A percentile compares a stretch with the other conserved stretches of the same genome.
Evolutionary conservation across 2,329 filamentous ascomycete genomes (phyloP).

Genomic region (Xenosphaeropsis pyriputrescens): DNA sequence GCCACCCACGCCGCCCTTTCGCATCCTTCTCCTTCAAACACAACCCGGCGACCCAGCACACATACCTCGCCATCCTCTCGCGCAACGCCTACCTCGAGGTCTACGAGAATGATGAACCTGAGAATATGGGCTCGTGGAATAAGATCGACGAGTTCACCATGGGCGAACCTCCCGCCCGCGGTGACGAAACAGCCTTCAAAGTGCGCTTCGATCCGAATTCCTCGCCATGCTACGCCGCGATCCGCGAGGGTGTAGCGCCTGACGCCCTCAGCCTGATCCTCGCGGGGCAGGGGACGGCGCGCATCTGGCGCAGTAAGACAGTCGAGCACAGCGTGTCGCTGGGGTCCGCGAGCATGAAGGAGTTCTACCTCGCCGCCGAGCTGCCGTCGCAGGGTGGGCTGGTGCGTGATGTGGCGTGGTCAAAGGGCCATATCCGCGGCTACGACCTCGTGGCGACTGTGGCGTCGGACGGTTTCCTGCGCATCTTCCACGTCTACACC

Average conservation of each 20-base stretch:
- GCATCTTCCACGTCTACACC: slow-evolving; percentile 73
- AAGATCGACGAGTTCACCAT: slow-evolving; percentile 65
- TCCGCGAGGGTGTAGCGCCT: slow-evolving; percentile 66
- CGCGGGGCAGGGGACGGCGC: slow-evolving; percentile 70
- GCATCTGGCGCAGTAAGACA: slow-evolving; percentile 65
- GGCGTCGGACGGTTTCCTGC: slow-evolving; percentile 78
- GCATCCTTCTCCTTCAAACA: slow-evolving; percentile 74
- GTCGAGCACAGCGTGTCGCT: slow-evolving; percentile 32
- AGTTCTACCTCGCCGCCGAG: slow-evolving; percentile 75
- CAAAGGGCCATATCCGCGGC: slow-evolving; percentile 76
- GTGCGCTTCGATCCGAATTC: slow-evolving; percentile 82
- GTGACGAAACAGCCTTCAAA: slow-evolving; percentile 77
- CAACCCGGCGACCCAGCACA: slow-evolving; percentile 66
- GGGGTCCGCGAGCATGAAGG: slow-evolving; percentile 44
- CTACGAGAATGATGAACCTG: slow-evolving; percentile 74
- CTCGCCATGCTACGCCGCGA: slow-evolving; percentile 61
- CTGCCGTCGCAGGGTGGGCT: slow-evolving; percentile 60
- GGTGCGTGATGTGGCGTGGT: slow-evolving; percentile 83
- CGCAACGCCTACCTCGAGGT: slow-evolving; percentile 68
- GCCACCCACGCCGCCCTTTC: slow-evolving; percentile 29
- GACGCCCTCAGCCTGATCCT: slow-evolving; percentile 74
- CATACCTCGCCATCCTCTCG: slow-evolving; percentile 73
- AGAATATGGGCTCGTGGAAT: slow-evolving; percentile 64
- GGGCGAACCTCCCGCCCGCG: slow-evolving; percentile 53
- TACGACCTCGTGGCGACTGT: slow-evolving; percentile 86